Conservation (phyloP, 2,329 filamentous ascomycete genomes). For the Hymenoscyphus occultus region DNA sequence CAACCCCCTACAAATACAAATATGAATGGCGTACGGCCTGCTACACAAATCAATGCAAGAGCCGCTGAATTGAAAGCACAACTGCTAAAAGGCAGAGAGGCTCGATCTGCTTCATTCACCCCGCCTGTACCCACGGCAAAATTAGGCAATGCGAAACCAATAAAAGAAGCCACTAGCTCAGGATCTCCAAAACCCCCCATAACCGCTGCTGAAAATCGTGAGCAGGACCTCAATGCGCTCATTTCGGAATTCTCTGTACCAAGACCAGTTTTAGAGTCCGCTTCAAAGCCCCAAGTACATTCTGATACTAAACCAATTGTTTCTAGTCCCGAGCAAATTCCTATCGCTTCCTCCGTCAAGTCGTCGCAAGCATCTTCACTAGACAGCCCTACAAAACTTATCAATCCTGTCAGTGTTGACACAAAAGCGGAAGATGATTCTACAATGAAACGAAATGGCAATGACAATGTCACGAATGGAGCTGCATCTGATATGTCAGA, state of each 20-base stretch:
- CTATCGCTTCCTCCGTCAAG: conserved; percentile 5
- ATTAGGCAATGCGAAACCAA: conserved; percentile 13
- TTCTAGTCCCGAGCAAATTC: conserved; percentile 11
- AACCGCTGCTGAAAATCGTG: conserved; percentile 20
- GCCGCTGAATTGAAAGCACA: conserved; percentile 36
- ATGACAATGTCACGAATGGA: conserved; percentile 12
- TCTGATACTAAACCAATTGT: conserved; percentile 12
- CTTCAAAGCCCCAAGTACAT: conserved; percentile 20
- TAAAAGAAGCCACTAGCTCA: conserved; percentile 22
- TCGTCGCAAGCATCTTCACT: conserved; percentile 23
- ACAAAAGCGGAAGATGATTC: conserved; percentile 14
- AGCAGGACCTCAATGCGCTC: conserved; percentile 29
- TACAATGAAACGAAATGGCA: conserved; percentile 13
- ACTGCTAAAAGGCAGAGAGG: conserved; percentile 30
- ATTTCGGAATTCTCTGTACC: conserved; percentile 31
- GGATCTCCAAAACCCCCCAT: conserved; percentile 22
- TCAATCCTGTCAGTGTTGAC: conserved; percentile 19
- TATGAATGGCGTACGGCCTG: conserved; percentile 19
- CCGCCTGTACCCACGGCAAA: conserved; percentile 19
- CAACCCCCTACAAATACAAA: conserved; percentile 16
- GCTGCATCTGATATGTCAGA: conserved; percentile 31
- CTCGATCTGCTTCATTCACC: conserved; percentile 26
- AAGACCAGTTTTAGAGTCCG: conserved; percentile 21
- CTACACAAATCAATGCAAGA: conserved; percentile 31
- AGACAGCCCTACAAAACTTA: conserved; percentile 26